Base-by-base conservation (phyloP, 2,329 filamentous ascomycete genomes). In the Xylaria sp. region DNA sequence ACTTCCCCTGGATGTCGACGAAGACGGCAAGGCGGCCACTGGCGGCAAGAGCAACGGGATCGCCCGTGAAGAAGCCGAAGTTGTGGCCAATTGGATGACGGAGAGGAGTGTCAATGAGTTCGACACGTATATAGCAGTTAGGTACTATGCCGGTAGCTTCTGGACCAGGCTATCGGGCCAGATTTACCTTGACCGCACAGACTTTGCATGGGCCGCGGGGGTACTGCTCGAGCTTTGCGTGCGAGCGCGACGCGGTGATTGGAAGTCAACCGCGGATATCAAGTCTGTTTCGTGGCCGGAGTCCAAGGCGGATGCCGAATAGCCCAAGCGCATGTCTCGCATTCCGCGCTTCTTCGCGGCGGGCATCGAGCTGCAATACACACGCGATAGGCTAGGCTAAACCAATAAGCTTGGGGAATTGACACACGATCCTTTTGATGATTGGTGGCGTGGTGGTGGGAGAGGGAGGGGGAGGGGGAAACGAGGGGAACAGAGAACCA, bases 1-100 rank as follows among this genome's bases (percentile, higher is more conserved):
- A n/a, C 75, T 92, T 60, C 89, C 90, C 2, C 60, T 76, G 17
- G 51, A 59, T 27, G 46, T 73, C 6, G 35, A 59, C n/a, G 49
- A 54, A 47, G 43, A 43, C 6, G 21, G 31, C 35, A 37, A 40
- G 25, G 49, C 35, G 51, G 31, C 21, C 17, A 21, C 2, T 21
- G 17, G 21, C 21, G 6, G 31, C n/a, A 38, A 44, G 19, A 44
- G 27, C 23, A 35, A 40, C 23, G 35, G 55, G 13, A 66, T 71
- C 21, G 67, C 60, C 15, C 66, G 57, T 4, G 63, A 19, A 47
- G 67, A 73, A 9, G 70, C 64, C 43, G 58, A 70, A 19, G 58
- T 61, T 3, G 66, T 67, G 37, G 70, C 70, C 17, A 63, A 70
- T 57, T 77, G 75, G 69, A 74, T 76, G 21, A 71, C 69, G 40